Base-by-base conservation (phyloP, 2,329 filamentous ascomycete species). In the Botrytis squamosa region DNA sequence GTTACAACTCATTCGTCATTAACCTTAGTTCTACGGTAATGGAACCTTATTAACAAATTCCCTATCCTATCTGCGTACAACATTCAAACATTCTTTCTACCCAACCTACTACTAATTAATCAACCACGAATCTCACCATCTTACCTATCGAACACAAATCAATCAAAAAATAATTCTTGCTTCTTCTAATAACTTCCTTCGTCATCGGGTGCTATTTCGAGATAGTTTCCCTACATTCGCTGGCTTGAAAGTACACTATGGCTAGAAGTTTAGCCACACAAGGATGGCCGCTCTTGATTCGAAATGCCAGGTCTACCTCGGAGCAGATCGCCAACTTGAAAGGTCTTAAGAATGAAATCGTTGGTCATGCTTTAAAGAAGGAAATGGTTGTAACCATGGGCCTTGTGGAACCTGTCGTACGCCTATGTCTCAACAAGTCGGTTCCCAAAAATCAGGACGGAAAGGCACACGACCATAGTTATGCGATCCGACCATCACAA, bases 281-380 rank as follows among this genome's bases (percentile, higher is more conserved):
- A 72, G 33, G 71, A 69, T 86, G 90, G 77, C 83, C 90, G 69
- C 82, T 86, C 73, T 87, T 89, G 80, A 84, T 92, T 73, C 85
- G 85, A 76, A 86, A 84, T 78, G 86, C 90, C 16, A 85, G 84
- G 76, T 85, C 83, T 52, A 81, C 84, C 65, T 77, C 83, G 36
- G 88, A 90, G 76, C 88, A 88, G 78, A 84, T 88, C 59, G 84
- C 86, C 40, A 88, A 90, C 68, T 86, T 98, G 63, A 89, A 91
- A 77, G 85, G 86, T 60, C 85, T 99, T 44, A 98, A 97, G 85
- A 96, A 97, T 82, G 92, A 96, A 76, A 88, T 97, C 66, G 90
- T 97, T 75, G 96, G 96, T 38, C 94, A 98, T 82, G 88, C 92
- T 49, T 91, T 95, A 82, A 91, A 91, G 82, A 99, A 99, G 83